Evolutionary conservation across 257 asterid genomes (phyloP).

Genomic region (Nyctanthes arbortristis): DNA sequence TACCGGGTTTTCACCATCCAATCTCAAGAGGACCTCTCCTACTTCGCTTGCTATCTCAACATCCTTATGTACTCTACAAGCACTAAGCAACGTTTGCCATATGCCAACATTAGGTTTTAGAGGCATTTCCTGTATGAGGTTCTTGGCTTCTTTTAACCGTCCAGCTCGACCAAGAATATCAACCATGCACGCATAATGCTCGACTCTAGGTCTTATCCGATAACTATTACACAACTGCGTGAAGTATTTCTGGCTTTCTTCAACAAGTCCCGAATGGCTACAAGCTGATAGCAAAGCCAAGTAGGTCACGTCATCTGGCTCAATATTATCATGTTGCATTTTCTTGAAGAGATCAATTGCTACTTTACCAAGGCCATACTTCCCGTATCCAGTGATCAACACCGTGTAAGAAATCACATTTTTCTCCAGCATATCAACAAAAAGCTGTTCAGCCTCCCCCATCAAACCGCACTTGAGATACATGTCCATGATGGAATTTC

Average conservation of each 20-base stretch:
- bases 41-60: conserved; percentile 53
- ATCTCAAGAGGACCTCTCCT: conserved; percentile 42
- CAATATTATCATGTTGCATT: conserved; percentile 44
- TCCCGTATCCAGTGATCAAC: conserved; percentile 63
- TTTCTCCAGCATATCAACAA: conserved; percentile 37
- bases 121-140: conserved; percentile 54
- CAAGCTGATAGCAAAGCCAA: conserved; percentile 67
- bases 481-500: conserved; percentile 58
- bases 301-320: conserved; percentile 57
- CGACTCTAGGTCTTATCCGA: conserved; percentile 46
- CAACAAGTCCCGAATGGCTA: conserved; percentile 64
- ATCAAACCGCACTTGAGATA: conserved; percentile 62
- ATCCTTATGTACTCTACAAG: conserved; percentile 51
- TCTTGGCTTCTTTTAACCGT: conserved; percentile 51
- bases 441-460: conserved; percentile 49
- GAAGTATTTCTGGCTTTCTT: conserved; percentile 53
- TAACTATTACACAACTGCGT: conserved; percentile 39
- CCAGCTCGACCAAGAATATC: conserved; percentile 68
- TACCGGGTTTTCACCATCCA: conserved; percentile 55
- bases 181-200: conserved; percentile 70
- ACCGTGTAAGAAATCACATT: conserved; percentile 56
- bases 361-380: conserved; percentile 51
- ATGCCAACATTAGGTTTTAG: conserved; percentile 50
- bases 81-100: conserved; percentile 66
- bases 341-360: conserved; percentile 51